Evolutionary conservation across 805 yeast species (phyloP).

Genomic region (Torulaspora quercuum): DNA sequence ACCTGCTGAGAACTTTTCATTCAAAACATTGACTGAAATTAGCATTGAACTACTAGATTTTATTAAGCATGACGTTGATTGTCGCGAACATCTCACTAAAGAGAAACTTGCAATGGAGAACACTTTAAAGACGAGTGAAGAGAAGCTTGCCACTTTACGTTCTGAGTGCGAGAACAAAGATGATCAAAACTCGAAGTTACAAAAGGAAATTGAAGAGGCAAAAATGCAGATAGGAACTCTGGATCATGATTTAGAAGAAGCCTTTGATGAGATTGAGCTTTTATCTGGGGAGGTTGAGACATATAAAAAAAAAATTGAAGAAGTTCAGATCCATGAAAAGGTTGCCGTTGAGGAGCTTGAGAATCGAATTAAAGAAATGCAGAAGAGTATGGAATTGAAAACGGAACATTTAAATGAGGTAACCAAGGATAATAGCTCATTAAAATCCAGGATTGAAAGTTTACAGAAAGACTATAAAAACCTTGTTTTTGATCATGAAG

Average conservation of each 20-base stretch:
- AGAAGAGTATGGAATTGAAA: slow-evolving; percentile 6
- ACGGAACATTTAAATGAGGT: neutral
- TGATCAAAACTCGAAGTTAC: slow-evolving; percentile 4
- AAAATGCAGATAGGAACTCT: slow-evolving; percentile 6
- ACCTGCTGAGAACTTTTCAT: slow-evolving; percentile 3
- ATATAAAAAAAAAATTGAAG: slow-evolving; percentile 9
- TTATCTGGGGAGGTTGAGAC: slow-evolving; percentile 12
- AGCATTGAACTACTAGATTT: slow-evolving; percentile 11
- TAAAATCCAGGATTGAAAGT: slow-evolving; percentile 4
- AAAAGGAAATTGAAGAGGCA: slow-evolving; percentile 7
- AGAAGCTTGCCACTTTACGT: slow-evolving; percentile 3
- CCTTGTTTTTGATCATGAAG: slow-evolving; percentile 14
- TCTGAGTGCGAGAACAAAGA: slow-evolving; percentile 8
- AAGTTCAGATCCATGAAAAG: slow-evolving; percentile 8
- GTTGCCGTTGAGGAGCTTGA: slow-evolving; percentile 6
- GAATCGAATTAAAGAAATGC: slow-evolving; percentile 1
- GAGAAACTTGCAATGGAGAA: slow-evolving; percentile 5
- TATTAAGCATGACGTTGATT: slow-evolving; percentile 7
- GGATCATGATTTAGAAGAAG: slow-evolving; percentile 12
- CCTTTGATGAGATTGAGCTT: slow-evolving; percentile 9
- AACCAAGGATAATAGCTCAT: slow-evolving; percentile 1
- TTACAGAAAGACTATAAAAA: slow-evolving; percentile 10
- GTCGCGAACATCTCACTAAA: slow-evolving; percentile 4
- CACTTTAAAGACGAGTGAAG: slow-evolving; percentile 5
- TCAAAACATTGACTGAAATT: slow-evolving; percentile 11